Conservation (phyloP, 2,329 filamentous ascomycete species). For the Aspergillus oerlinghausenensis region DNA sequence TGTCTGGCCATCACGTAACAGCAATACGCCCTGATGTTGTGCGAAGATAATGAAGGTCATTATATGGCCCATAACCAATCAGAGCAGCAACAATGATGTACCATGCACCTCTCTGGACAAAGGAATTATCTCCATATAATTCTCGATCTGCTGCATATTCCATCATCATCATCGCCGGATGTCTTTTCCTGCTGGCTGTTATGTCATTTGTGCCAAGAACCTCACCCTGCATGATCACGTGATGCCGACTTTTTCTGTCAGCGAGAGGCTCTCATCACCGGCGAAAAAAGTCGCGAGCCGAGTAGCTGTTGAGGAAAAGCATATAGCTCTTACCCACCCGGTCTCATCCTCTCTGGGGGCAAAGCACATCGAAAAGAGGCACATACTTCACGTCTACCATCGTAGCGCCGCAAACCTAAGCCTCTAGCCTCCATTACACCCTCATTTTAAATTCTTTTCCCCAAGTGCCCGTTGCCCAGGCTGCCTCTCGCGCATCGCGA, state of each 20-base stretch:
- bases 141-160: background rate
- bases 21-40: background rate
- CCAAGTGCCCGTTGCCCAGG: background rate
- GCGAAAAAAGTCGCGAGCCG: background rate
- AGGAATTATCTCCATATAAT: background rate
- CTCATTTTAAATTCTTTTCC: background rate
- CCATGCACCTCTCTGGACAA: background rate
- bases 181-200: background rate
- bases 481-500: slow-evolving; percentile 16
- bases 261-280: background rate
- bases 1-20: background rate
- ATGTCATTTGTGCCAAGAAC: background rate
- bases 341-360: slow-evolving; percentile 7
- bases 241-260: background rate
- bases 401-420: slow-evolving; percentile 1
- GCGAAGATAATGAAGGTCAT: background rate
- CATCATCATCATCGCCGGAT: background rate
- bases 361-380: slow-evolving; percentile 11
- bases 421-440: slow-evolving; percentile 8
- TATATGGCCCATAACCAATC: background rate
- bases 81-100: background rate
- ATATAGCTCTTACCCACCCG: background rate
- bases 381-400: background rate
- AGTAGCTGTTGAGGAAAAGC: background rate
- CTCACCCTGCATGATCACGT: background rate